Evolutionary conservation across 495 filamentous ascomycete genomes (phyloP), one percentile per base, ranked within the genome.

Genomic region (Aspergillus sparsus): DNA sequence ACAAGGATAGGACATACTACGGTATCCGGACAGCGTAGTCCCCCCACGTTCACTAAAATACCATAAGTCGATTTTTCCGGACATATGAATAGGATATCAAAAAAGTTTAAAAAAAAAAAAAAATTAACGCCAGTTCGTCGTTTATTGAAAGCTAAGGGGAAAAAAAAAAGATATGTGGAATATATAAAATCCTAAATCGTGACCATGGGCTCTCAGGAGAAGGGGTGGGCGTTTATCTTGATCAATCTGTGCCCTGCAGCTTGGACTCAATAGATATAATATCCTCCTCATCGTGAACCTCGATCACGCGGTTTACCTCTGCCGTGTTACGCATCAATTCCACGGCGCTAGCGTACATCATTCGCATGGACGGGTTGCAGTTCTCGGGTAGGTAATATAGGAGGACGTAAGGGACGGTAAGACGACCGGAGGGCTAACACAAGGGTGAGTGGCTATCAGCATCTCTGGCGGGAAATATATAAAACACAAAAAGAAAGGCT

Each of bases 321-420:
- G 89, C 88, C 54, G 89, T 92, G 66, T 88, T 95, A 62, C 93
- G 86, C 85, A 98, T 90, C 74, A 97, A 74, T 77, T 98, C 93
- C 72, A 95, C 96, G 27, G 93, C 93, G 16, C 91, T 87, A 15
- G 94, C 94, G 75, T 98, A 98, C 76, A 92, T 82, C 94, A 97
- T 98, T 52, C 90, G 86, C 68, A 87, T 73, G 61, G 88, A 88
- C 60, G 78, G 82, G 71, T 94, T 96, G 77, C 90, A 92, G 47
- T 93, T 96, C 47, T 84, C 87, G 15, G 94, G 94, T 49, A 97
- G 83, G 74, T 93, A 97, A 77, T 92, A 96, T 39, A 98, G 77
- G 69, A 98, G 84, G 44, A 97, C 92, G 71, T 98, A 98, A 27
- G 93, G 94, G 31, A 89, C 86, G 0, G 87, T 77, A 18, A 82